phyloP scores from a whole-genome alignment of 2,329 filamentous ascomycete species.

The Myotisia sp. region DNA sequence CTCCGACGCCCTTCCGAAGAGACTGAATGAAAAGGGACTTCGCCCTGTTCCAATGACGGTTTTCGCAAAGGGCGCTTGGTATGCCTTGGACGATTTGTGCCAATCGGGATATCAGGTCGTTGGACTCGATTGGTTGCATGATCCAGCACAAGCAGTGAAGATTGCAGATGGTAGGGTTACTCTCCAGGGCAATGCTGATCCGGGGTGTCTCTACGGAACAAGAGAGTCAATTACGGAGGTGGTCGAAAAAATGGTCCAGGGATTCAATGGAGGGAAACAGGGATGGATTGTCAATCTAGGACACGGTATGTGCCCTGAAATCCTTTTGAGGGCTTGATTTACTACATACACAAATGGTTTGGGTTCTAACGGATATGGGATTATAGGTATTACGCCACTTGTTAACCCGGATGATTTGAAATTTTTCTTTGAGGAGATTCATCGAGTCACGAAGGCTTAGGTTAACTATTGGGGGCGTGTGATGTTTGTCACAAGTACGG shows the following conservation, averaged over 20 bases:
- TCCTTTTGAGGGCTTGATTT: background rate
- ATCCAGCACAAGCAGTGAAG: conserved; percentile 68
- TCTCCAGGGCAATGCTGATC: conserved; percentile 91
- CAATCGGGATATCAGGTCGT: conserved; percentile 85
- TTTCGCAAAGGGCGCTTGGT: conserved; percentile 96
- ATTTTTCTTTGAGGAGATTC: conserved; percentile 88
- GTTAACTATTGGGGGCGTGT: too few species aligned
- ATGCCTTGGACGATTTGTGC: conserved; percentile 76
- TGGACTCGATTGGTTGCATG: conserved; percentile 87
- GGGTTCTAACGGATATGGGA: conserved; percentile 3
- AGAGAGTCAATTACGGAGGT: conserved; percentile 65
- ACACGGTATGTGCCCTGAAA: conserved; percentile 51
- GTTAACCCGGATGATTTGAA: conserved; percentile 87
- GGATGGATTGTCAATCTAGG: conserved; percentile 97
- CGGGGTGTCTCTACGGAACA: conserved; percentile 78
- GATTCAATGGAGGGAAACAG: conserved; percentile 69
- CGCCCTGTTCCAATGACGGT: conserved; percentile 90
- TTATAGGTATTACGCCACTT: conserved; percentile 72
- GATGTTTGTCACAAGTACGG: too few species aligned
- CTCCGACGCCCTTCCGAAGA: conserved; percentile 60
- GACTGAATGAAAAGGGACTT: conserved; percentile 57
- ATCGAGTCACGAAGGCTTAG: conserved; percentile 37
- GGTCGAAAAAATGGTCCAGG: conserved; percentile 73
- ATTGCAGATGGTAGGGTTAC: conserved; percentile 66
- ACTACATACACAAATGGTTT: background rate